A percentile compares a stretch with the other conserved stretches of the same genome.
Conservation (phyloP, 805 yeast genomes). For the Lachancea sp. region DNA sequence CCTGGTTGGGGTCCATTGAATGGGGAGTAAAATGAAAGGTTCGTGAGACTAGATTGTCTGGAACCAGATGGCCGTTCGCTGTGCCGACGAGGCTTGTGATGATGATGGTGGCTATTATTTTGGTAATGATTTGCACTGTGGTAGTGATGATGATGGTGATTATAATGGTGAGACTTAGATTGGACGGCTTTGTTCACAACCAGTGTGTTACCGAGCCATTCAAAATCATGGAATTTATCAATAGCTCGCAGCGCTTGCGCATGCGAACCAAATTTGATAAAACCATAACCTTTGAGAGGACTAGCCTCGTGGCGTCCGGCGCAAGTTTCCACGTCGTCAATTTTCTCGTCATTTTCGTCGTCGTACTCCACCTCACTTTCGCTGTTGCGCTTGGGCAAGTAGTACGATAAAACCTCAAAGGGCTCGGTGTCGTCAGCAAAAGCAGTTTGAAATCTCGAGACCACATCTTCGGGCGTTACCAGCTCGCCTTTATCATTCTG, state of each 20-base stretch:
- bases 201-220: slow-evolving; percentile 28
- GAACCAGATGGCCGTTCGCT: slow-evolving; percentile 10
- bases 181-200: slow-evolving; percentile 36
- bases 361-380: slow-evolving; percentile 12
- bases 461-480: slow-evolving; percentile 18
- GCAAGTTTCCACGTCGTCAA: slow-evolving; percentile 9
- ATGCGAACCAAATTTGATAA: slow-evolving; percentile 44
- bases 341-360: slow-evolving; percentile 8
- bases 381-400: slow-evolving; percentile 26
- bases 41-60: slow-evolving; percentile 9
- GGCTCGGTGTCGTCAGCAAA: slow-evolving; percentile 37
- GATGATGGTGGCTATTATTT: not conserved
- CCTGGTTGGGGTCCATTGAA: slow-evolving; percentile 6
- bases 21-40: slow-evolving; percentile 7
- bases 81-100: slow-evolving; percentile 8
- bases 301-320: slow-evolving; percentile 13
- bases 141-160: slow-evolving; percentile 7
- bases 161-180: slow-evolving; percentile 15
- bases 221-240: slow-evolving; percentile 41
- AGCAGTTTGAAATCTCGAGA: slow-evolving; percentile 42
- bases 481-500: slow-evolving; percentile 33
- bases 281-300: slow-evolving; percentile 43
- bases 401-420: slow-evolving; percentile 22
- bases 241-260: slow-evolving; percentile 45
- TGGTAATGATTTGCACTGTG: slow-evolving; percentile 4